phyloP scores from a whole-genome alignment of 2,329 filamentous ascomycete species.

The Fusarium paranaense region DNA sequence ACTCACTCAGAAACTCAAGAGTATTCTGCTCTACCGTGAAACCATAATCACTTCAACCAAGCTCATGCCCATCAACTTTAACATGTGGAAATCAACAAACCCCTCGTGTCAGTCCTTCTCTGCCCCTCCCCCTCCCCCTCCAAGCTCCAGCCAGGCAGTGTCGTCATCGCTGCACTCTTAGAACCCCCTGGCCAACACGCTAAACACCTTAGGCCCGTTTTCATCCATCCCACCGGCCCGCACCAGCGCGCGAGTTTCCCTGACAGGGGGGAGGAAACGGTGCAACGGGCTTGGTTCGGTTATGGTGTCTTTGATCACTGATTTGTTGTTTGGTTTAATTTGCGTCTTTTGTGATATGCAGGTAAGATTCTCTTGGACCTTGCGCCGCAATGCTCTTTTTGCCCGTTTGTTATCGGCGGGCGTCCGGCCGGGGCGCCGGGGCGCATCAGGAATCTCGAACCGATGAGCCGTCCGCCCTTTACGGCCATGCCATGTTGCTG shows the following conservation, averaged over 20 bases:
- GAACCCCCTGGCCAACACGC: conserved; percentile 17
- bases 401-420: background rate
- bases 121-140: conserved; percentile 43
- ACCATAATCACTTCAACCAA: background rate
- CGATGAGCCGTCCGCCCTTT: conserved; percentile 25
- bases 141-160: conserved; percentile 32
- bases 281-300: background rate
- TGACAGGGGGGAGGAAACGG: background rate
- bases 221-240: conserved; percentile 37
- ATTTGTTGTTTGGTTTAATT: background rate
- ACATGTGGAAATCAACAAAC: conserved; percentile 33
- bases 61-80: conserved; percentile 3
- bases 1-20: background rate
- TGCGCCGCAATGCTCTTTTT: background rate
- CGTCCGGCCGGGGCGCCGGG: background rate
- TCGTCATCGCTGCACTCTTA: conserved; percentile 39
- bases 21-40: background rate
- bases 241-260: conserved; percentile 25
- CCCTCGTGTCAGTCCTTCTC: conserved; percentile 24
- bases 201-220: conserved; percentile 25
- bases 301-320: background rate
- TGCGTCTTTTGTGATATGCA: background rate
- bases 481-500: conserved; percentile 3
- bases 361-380: background rate
- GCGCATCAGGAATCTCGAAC: conserved; percentile 24